Conservation (phyloP, 306 rosid species). For the Chamaecrista fasciculata region DNA sequence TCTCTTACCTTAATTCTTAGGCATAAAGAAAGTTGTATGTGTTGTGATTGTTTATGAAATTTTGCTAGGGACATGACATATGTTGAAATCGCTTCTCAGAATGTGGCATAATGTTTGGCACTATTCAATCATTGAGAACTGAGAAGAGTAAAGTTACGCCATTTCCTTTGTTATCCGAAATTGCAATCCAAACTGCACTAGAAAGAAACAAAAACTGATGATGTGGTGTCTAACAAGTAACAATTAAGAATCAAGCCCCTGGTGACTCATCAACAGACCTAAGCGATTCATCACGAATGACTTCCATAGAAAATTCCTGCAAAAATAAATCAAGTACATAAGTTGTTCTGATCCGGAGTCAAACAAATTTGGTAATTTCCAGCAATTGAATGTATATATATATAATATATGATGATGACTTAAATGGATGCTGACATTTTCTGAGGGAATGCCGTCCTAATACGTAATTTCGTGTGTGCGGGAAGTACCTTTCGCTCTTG, state of each 20-base stretch:
- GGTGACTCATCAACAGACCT: slow-evolving; percentile 81
- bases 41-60: too few species aligned
- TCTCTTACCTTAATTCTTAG: too few species aligned
- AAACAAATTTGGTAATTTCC: background rate
- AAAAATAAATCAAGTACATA: slow-evolving; percentile 79
- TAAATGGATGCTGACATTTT: background rate
- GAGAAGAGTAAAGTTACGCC: too few species aligned
- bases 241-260: slow-evolving; percentile 89
- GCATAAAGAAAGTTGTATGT: too few species aligned
- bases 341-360: background rate
- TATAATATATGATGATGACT: background rate
- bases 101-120: too few species aligned
- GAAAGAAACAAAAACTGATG: too few species aligned
- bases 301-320: slow-evolving; percentile 90
- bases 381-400: background rate
- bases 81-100: too few species aligned
- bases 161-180: slow-evolving; percentile 35
- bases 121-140: too few species aligned
- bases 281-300: slow-evolving; percentile 94
- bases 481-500: background rate
- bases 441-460: background rate
- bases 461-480: background rate
- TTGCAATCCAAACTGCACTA: too few species aligned
- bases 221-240: too few species aligned
- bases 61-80: too few species aligned